Conservation (phyloP, 306 rosid genomes). For the Astragalus glycyphyllos region DNA sequence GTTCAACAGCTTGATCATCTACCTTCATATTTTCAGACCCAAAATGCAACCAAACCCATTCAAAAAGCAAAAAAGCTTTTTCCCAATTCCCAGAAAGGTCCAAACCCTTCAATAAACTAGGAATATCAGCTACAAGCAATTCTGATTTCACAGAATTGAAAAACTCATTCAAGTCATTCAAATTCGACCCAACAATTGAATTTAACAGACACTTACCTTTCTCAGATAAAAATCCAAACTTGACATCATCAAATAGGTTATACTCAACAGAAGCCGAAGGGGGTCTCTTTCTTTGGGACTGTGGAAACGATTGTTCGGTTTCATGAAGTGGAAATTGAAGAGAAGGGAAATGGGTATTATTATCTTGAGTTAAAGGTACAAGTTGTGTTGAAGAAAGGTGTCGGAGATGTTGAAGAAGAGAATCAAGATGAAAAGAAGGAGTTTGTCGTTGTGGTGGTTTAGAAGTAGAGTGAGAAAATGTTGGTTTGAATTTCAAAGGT, state of each 20-base stretch:
- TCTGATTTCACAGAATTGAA: slow-evolving; percentile 65
- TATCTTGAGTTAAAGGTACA: slow-evolving; percentile 39
- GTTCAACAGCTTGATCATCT: slow-evolving; percentile 71
- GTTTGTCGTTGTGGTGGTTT: neutral
- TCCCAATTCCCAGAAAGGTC: slow-evolving; percentile 85
- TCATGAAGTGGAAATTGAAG: slow-evolving; percentile 48
- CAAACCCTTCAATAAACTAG: slow-evolving; percentile 73
- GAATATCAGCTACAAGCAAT: slow-evolving; percentile 71
- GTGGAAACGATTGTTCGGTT: slow-evolving; percentile 20
- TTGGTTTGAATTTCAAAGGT: slow-evolving; percentile 63
- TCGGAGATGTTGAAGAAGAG: slow-evolving; percentile 81
- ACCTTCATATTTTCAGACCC: slow-evolving; percentile 59
- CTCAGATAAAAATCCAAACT: slow-evolving; percentile 64
- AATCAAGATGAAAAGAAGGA: slow-evolving; percentile 69
- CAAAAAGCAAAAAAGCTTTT: slow-evolving; percentile 74
- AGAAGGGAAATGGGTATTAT: slow-evolving; percentile 51
- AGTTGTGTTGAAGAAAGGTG: slow-evolving; percentile 60
- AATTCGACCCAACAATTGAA: slow-evolving; percentile 65
- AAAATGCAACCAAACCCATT: slow-evolving; percentile 66
- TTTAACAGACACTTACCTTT: slow-evolving; percentile 68
- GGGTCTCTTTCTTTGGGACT: slow-evolving; percentile 45
- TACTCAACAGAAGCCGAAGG: slow-evolving; percentile 45
- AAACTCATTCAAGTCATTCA: slow-evolving; percentile 58
- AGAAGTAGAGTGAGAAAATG: slow-evolving; percentile 55
- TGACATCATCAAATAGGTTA: slow-evolving; percentile 33